Evolutionary conservation across 805 yeast species (phyloP), one percentile per base, ranked within the genome.

Genomic region (Teunomyces lycoperdinae): DNA sequence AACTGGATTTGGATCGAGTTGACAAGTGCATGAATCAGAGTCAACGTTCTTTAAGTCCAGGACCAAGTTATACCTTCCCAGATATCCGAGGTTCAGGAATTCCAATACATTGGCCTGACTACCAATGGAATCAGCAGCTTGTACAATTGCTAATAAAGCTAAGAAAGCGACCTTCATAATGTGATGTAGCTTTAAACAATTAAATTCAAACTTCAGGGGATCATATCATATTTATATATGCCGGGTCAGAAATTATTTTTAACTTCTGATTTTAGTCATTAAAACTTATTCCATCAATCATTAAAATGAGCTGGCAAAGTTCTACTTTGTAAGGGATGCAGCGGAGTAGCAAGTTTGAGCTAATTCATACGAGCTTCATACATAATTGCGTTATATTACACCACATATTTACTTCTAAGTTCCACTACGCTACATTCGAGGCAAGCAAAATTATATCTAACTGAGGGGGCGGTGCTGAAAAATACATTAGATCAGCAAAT

Each of bases 41-140:
- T 67, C 64, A 3, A 72, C 60, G 34, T 79, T 66, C 43, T 68
- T 73, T 28, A 82, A 63, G 8, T 62, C 58, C 34, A 62, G 60
- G 11, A 83, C 87, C 44, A 73, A 71, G 54, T 57, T 69, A 60
- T 77, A 83, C 48, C 69, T 62, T 7, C 87, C 87, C 3, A 67
- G 60, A 56, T 66, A 83, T 0, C 88, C 88, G 26, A 81, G 61
- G 60, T 83, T 83, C 9, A 66, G 65, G 48, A 80, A 81, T 51
- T 77, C 77, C 13, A 83, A 54, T 4, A 69, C 70, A 31, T 71
- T 70, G 13, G 46, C 43, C 14, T 41, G 43, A 9, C 24, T 28
- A 6, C 29, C 44, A 7, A 14, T 11, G 6, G 43, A 26, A 26
- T 26, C 30, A 9, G 30, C 41, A 3, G 41, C 41, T 20, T 26